phyloP scores from a whole-genome alignment of 2,329 filamentous ascomycete species.

The Fusarium subtropicale region DNA sequence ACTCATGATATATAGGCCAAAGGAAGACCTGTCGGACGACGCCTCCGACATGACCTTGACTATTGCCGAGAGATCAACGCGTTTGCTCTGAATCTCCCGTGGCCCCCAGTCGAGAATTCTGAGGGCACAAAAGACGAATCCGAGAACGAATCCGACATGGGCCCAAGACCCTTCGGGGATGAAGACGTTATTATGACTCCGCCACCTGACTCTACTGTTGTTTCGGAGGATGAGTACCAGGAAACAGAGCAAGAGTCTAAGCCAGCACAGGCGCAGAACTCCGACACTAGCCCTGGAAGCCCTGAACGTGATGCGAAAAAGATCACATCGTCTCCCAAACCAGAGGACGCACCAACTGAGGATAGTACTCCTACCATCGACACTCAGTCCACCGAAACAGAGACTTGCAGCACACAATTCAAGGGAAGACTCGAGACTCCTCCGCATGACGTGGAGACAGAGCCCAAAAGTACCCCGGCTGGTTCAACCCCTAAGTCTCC shows the following conservation, averaged over 20 bases:
- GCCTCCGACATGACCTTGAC: conserved; percentile 50
- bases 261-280: not conserved
- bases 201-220: not conserved
- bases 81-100: conserved; percentile 46
- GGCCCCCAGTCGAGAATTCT: conserved; percentile 39
- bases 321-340: not conserved
- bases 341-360: not conserved
- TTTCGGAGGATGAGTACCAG: not conserved
- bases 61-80: conserved; percentile 53
- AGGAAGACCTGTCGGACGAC: conserved; percentile 54
- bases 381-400: not conserved
- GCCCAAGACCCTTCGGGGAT: conserved; percentile 1
- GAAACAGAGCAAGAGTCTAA: not conserved
- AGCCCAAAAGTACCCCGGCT: not conserved
- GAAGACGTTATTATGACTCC: conserved; percentile 2
- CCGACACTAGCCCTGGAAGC: not conserved
- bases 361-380: not conserved
- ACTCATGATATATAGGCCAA: conserved; percentile 45
- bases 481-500: not conserved
- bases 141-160: not conserved
- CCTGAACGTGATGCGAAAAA: not conserved
- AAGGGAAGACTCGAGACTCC: not conserved
- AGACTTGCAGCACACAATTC: not conserved
- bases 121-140: not conserved
- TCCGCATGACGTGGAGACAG: not conserved